Conservation (phyloP, 2,329 filamentous ascomycete species). For the Cladorrhinum sp. region DNA sequence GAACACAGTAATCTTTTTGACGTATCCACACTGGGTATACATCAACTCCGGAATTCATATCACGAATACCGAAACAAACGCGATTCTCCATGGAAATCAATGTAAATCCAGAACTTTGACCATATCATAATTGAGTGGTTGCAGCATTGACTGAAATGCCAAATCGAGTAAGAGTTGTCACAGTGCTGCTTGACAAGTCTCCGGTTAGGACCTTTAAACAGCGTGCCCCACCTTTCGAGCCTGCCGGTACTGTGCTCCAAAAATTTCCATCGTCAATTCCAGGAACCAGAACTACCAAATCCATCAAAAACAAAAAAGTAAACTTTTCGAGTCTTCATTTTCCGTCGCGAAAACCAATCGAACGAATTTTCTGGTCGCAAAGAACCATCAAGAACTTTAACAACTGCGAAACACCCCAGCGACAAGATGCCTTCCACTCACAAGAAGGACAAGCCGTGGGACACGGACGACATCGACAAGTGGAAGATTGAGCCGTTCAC, state of each 20-base stretch:
- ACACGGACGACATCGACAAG: slow-evolving; percentile 95
- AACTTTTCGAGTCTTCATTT: neutral
- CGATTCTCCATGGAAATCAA: no score
- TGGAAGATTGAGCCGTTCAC: slow-evolving; percentile 91
- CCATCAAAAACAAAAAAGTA: neutral
- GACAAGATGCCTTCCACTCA: slow-evolving; percentile 77
- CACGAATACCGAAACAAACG: neutral
- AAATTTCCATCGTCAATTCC: slow-evolving; percentile 2
- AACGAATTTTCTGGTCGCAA: neutral
- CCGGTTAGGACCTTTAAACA: neutral
- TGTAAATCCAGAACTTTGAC: no score
- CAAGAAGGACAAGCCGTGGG: slow-evolving; percentile 89
- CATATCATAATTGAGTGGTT: neutral
- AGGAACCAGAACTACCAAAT: neutral
- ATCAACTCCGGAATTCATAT: neutral
- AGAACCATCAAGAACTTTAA: neutral
- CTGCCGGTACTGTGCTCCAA: neutral
- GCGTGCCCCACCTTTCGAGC: neutral
- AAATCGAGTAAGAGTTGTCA: neutral
- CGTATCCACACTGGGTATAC: neutral
- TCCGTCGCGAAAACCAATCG: neutral
- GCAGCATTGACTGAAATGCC: neutral
- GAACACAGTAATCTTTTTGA: neutral
- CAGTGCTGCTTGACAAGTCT: neutral
- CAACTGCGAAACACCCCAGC: neutral